Conservation (phyloP, 1,139 yeast genomes). For the Candida pseudocylindracea region DNA sequence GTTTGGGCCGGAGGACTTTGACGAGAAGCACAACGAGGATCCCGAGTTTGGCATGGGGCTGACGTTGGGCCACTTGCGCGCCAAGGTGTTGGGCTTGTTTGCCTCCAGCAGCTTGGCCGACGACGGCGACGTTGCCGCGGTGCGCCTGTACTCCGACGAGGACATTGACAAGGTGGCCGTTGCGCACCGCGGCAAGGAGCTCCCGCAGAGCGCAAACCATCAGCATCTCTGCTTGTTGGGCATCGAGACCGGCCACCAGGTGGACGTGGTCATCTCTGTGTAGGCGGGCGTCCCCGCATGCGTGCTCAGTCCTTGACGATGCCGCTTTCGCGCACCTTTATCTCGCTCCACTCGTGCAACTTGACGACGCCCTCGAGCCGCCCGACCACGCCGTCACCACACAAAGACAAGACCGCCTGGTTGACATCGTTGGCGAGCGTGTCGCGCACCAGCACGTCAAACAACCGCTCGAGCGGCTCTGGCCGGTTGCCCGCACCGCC, state of each 20-base stretch:
- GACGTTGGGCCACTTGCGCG: constrained; percentile 35
- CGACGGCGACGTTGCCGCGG: background rate
- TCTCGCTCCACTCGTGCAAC: constrained; percentile 4
- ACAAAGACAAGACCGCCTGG: constrained; percentile 13
- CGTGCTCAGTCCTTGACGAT: no score
- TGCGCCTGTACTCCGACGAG: constrained; percentile 1
- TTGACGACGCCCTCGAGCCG: constrained; percentile 6
- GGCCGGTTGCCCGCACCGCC: constrained; percentile 25
- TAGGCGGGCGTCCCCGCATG: no score
- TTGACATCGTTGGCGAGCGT: constrained; percentile 41
- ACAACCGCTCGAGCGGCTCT: constrained; percentile 21
- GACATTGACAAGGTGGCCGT: constrained; percentile 20
- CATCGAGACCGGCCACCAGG: constrained; percentile 33
- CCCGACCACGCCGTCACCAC: background rate
- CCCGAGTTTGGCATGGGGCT: constrained; percentile 51
- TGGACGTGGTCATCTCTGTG: no score
- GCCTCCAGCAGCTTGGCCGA: constrained; percentile 18
- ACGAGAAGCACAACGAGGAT: constrained; percentile 8
- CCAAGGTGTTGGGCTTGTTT: constrained; percentile 27
- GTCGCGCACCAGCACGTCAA: constrained; percentile 28
- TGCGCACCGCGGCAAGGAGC: no score
- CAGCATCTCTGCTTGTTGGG: constrained; percentile 4
- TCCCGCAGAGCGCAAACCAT: no score
- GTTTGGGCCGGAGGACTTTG: constrained; percentile 65
- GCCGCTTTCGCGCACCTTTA: constrained; percentile 1